Evolutionary conservation across 2,329 filamentous ascomycete species (phyloP), one percentile per base, ranked within the genome.

Genomic region (Sodiomyces alkalinus): DNA sequence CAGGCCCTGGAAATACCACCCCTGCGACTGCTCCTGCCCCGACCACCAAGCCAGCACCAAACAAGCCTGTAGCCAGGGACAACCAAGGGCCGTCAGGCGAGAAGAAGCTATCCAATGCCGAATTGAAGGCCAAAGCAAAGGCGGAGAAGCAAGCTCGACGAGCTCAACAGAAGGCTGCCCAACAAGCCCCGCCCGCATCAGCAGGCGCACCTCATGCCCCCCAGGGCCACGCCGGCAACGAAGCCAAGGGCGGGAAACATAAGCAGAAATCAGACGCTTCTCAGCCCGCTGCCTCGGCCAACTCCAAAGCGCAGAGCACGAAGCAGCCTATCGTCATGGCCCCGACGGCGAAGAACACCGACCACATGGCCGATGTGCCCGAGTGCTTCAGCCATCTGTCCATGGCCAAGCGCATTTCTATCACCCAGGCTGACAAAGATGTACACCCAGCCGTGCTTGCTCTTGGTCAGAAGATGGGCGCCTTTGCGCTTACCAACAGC

Each of bases 81-180:
- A 33, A 34, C 11, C 32, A 26, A 6, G 29, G 25, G 13, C 16
- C 22, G 12, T 33, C 32, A 7, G 48, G 44, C 31, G 56, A 58
- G 32, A 60, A 60, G 42, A 80, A 81, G 49, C 58, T 80, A 18
- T 73, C 79, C 2, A 67, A 68, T 19, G 83, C 82, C 13, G 80
- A 92, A 52, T 49, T 92, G 45, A 96, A 96, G 57, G 87, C 86
- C 44, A 75, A 73, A 49, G 78, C 79, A 36, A 87, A 93, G 51
- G 86, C 82, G 18, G 87, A 94, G 50, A 96, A 94, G 58, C 79
- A 80, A 29, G 85, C 85, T 26, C 68, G 82, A 35, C 69, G 87
- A 57, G 82, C 80, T 27, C 74, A 74, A 45, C 71, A 65, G 43
- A 82, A 77, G 48, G 59, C 60, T 17, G 59, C 63, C 4, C 66